Evolutionary conservation across 768 basidiomycete genomes (phyloP), one percentile per base, ranked within the genome.

Genomic region (Tylopilus plumbeoviolaceoides): DNA sequence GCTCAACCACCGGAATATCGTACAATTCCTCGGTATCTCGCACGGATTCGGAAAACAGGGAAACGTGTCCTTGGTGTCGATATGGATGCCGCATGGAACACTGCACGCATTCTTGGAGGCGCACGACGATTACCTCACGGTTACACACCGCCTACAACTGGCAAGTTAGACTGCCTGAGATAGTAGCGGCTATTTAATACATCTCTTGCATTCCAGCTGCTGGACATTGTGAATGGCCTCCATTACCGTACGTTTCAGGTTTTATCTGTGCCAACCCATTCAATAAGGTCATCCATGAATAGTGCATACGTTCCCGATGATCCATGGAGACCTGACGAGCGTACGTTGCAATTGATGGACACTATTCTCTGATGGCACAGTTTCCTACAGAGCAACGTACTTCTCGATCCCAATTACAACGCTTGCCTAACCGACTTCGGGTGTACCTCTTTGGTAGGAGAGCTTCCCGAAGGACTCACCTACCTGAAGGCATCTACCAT

Each of bases 221-320:
- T 23, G 23, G 23, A 23, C 23, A 23, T 23, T 23, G 23, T 5
- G 23, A 23, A 23, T 21, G 56, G 55, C 31, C 49, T 57, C n/a
- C 7, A 48, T 11, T 58, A 45, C 31, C 9, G 49, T 57, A 33
- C 1, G 54, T 36, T 45, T 20, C 23, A 23, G 23, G 23, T 4
- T 23, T 33, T 1, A 8, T 40, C 21, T n/a, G 10, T 5, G 3
- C 27, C 3, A 1, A 11, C 3, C 2, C 20, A 25, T 39, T 23
- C 23, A 23, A 23, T 23, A 23, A 23, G 5, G 23, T 56, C 10
- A 38, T n/a, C 17, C 4, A 28, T 7, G 4, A 15, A 30, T 27
- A 57, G 55, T 58, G 20, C 54, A 47, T 36, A 51, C 56, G 0
- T 51, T 58, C 36, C 56, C 56, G 12, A 21, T 57, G 23, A 23